Conservation (phyloP, 805 yeast species). For the Teunomyces funiuensis region DNA sequence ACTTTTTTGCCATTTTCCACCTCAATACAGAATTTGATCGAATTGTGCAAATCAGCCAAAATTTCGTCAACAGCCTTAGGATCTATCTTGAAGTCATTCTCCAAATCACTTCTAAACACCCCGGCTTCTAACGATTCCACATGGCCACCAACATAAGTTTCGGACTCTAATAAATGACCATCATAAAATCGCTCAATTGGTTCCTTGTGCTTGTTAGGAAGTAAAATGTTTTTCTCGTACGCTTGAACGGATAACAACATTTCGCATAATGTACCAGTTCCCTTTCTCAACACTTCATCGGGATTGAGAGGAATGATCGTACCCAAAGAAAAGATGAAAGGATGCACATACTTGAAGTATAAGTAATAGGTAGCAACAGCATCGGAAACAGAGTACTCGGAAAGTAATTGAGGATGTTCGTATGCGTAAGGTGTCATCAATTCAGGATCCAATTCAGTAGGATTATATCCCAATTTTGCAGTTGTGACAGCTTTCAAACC, state of each 20-base stretch:
- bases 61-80: conserved; percentile 81
- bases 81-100: conserved; percentile 73
- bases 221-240: conserved; percentile 66
- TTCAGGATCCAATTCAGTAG: conserved; percentile 95
- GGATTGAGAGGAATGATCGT: conserved; percentile 95
- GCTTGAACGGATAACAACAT: conserved; percentile 98
- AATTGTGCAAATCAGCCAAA: conserved; percentile 65
- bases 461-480: conserved; percentile 92
- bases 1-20: conserved; percentile 74
- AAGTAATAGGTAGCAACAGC: conserved; percentile 98
- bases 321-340: conserved; percentile 92
- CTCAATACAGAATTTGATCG: conserved; percentile 78
- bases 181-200: conserved; percentile 93
- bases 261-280: conserved; percentile 98
- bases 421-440: conserved; percentile 97
- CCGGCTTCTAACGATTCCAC: conserved; percentile 98
- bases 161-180: conserved; percentile 91
- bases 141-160: conserved; percentile 98
- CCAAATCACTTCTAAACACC: conserved; percentile 88
- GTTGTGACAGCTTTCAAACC: conserved; percentile 98
- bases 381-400: conserved; percentile 98
- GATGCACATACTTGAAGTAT: conserved; percentile 95
- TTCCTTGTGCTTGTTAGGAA: conserved; percentile 93
- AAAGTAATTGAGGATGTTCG: conserved; percentile 85
- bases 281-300: conserved; percentile 92